Base-by-base conservation (phyloP, 2,329 filamentous ascomycete species). In the Eutypella sp. region DNA sequence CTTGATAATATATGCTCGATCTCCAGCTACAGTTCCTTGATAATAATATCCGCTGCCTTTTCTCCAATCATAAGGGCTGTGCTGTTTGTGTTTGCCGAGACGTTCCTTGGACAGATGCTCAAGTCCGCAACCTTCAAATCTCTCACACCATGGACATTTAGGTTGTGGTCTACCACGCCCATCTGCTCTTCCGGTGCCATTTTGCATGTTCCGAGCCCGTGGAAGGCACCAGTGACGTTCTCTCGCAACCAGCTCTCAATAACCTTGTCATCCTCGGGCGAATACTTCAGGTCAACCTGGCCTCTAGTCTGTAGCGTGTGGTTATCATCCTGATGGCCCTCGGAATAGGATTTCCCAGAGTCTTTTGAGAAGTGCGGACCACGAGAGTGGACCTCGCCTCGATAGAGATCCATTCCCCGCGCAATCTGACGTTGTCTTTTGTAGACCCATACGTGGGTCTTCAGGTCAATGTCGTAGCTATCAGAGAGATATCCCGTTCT, bases 361-460 rank as follows among this genome's bases (percentile, higher is more conserved):
- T 54, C 63, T 1, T 59, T 47, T 0, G 66, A 53, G 51, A 76
- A 76, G 19, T 59, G 52, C 1, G 73, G 73, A 48, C 74, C 69
- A 0, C 68, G 62, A 7, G 61, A 53, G 3, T 64, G 61, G 3
- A 74, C 40, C 51, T 74, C 67, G 56, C 76, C 66, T 48, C 67
- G 50, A 62, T 73, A 81, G 45, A 70, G 67, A 3, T 70, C 62
- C 57, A 78, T 74, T 18, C 78, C 73, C 2, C 79, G 72, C 16
- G 70, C 65, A 41, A 83, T 72, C 57, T 82, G 79, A 5, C 81
- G 76, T 18, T 73, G 70, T 54, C 75, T 75, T 60, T 85, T 85
- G 67, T 85, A 85, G 1, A 68, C 72, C 78, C 79, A 82, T 15
- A 80, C 53, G n/a, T 77, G 72, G 54, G 73, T 77, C 56, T 74